These are phyloP conservation scores for Begonia fuchsioides DNA, from an alignment of 306 rosid genomes.

Conservation along the genomic window DNA sequence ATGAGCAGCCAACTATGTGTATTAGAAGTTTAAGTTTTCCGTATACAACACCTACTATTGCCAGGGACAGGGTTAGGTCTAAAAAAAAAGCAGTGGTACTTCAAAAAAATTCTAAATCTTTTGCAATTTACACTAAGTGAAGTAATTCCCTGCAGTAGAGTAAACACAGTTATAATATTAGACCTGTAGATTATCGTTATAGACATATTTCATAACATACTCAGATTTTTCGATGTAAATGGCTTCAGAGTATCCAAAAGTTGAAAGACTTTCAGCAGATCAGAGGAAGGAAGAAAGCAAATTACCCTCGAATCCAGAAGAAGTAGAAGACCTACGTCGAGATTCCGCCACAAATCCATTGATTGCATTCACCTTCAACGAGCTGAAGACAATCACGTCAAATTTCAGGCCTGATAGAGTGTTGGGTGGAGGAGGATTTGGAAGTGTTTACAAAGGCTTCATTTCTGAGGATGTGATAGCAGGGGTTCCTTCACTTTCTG, in stretches of 20 bases:
- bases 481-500: constrained; percentile 49
- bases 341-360: constrained; percentile 78
- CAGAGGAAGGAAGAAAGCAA: constrained; percentile 35
- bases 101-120: too few relatives aligned
- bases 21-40: too few relatives aligned
- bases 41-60: too few relatives aligned
- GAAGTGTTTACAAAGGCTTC: constrained; percentile 89
- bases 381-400: constrained; percentile 57
- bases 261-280: constrained; percentile 26
- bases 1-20: too few relatives aligned
- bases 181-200: too few relatives aligned
- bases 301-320: constrained; percentile 82
- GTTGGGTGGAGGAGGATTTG: constrained; percentile 97
- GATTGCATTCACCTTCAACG: constrained; percentile 60
- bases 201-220: too few relatives aligned
- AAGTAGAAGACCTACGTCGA: constrained; percentile 84
- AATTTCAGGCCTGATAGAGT: constrained; percentile 68
- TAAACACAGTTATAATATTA: too few relatives aligned
- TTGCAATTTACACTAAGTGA: too few relatives aligned
- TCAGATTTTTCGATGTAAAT: too few relatives aligned
- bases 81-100: too few relatives aligned
- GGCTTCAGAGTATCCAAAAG: constrained; percentile 39
- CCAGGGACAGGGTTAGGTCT: too few relatives aligned
- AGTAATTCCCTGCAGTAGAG: too few relatives aligned
- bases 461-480: constrained; percentile 63